Base-by-base conservation (phyloP, 768 basidiomycete genomes). In the Rhodosporidiobolus sp. region DNA sequence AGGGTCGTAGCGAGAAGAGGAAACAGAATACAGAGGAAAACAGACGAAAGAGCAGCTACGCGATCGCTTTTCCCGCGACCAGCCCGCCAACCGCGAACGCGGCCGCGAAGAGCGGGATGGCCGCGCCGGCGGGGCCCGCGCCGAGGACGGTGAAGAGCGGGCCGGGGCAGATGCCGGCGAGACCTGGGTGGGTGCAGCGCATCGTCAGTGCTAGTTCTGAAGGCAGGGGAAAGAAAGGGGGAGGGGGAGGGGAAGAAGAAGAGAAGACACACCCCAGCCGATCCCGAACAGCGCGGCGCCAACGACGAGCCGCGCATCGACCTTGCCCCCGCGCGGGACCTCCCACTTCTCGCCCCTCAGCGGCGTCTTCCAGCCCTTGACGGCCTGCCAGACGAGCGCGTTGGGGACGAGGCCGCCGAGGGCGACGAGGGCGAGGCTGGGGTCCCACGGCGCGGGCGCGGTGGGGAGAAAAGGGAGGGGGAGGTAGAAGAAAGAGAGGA, bases 111-210 rank as follows among this genome's bases (percentile, higher is more conserved):
- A 30, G 38, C 5, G 14, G 12, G 2, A 45, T 30, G 30, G 52
- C n/a, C 8, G 35, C 32, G 16, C 65, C 64, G 50, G 35, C 26
- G 3, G 58, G 34, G 16, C 60, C 55, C 1, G 69, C 45, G 2
- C 72, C 76, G 20, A 77, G 34, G n/a, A 56, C 56, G 8, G 80
- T 78, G 10, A 82, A 24, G 0, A 76, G 76, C 10, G 82, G 82
- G 8, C 81, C 81, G 10, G 81, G 81, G 66, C 82, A 83, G 4
- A 82, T 74, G 1, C 82, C 81, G 1, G 57, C 61, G n/a, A 81
- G 56, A 6, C 74, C 70, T 68, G 45, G 7, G 1, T 55, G 12
- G 22, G 46, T 28, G 8, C 17, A 16, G 52, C n/a, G 32, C 46
- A 19, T 24, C 19, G 34, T 59, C 52, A 26, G 63, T 45, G 20